phyloP scores from a whole-genome alignment of 2,329 filamentous ascomycete species.

The Escovopsis sp. region DNA sequence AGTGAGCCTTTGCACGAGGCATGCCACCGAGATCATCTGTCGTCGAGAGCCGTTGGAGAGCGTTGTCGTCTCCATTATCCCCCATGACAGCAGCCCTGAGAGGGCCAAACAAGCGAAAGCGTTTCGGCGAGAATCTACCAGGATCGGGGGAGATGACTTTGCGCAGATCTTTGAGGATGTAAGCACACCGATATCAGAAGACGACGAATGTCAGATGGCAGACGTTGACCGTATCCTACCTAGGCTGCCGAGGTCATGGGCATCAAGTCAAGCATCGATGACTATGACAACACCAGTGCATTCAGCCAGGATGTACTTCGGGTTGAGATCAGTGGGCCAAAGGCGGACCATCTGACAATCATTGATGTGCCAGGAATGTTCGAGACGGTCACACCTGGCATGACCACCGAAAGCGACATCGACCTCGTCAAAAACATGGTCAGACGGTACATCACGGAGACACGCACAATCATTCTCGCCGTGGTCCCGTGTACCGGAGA shows the following conservation, averaged over 20 bases:
- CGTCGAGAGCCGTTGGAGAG: conserved; percentile 16
- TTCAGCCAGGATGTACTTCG: conserved; percentile 33
- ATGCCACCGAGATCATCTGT: conserved; percentile 24
- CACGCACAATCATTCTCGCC: conserved; percentile 34
- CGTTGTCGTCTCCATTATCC: conserved; percentile 27
- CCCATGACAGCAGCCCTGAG: conserved; percentile 7
- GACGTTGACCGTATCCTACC: no score
- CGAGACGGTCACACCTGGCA: conserved; percentile 16
- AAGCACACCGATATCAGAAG: conserved; percentile 1
- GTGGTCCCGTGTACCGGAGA: conserved; percentile 28
- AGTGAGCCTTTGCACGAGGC: conserved; percentile 31
- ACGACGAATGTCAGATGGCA: no score
- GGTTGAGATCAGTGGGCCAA: conserved; percentile 28
- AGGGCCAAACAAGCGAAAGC: conserved; percentile 3
- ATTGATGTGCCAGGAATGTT: conserved; percentile 44
- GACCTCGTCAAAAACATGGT: conserved; percentile 32
- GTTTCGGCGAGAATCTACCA: conserved; percentile 14
- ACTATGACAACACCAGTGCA: conserved; percentile 5
- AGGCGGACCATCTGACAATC: conserved; percentile 31
- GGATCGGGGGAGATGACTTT: conserved; percentile 13
- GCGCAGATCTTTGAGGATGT: conserved; percentile 26
- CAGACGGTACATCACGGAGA: conserved; percentile 28
- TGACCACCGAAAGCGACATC: conserved; percentile 31
- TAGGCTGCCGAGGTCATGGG: conserved; percentile 31
- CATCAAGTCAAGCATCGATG: conserved; percentile 16